A percentile compares a stretch with the other conserved stretches of the same genome.
Conservation (phyloP, 2,329 filamentous ascomycete species). For the Lachnellula hyalina region DNA sequence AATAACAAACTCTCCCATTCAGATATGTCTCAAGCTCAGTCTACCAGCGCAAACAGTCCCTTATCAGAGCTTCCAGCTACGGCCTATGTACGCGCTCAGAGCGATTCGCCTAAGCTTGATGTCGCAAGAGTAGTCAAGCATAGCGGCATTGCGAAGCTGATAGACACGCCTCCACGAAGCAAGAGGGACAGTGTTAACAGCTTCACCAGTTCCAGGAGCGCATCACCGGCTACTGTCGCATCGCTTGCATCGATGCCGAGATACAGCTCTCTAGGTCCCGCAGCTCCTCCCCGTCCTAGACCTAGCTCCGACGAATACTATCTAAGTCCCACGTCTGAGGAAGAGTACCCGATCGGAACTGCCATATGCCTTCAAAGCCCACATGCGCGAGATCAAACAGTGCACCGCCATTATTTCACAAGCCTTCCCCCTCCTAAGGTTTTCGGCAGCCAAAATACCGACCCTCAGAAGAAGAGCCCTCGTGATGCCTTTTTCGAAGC, state of each 20-base stretch:
- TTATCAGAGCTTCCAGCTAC: background rate
- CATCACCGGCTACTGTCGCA: background rate
- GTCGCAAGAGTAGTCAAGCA: background rate
- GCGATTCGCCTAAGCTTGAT: background rate
- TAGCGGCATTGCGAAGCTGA: background rate
- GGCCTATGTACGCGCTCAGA: background rate
- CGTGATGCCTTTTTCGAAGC: background rate
- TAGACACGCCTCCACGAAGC: background rate
- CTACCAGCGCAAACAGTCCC: background rate
- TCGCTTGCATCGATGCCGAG: background rate
- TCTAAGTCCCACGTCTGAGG: background rate
- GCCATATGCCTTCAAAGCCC: background rate
- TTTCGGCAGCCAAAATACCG: background rate
- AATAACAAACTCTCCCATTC: background rate
- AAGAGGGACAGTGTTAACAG: background rate
- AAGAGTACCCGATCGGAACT: background rate
- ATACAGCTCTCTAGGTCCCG: background rate
- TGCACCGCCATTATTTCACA: background rate
- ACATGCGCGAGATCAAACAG: background rate
- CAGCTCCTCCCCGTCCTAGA: background rate
- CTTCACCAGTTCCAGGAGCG: background rate
- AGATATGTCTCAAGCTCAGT: background rate
- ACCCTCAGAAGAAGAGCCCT: background rate
- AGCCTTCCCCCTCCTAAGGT: background rate
- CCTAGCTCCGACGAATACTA: background rate